Evolutionary conservation across 345 rosid genomes (phyloP).

Genomic region (Gynandropsis gynandra): DNA sequence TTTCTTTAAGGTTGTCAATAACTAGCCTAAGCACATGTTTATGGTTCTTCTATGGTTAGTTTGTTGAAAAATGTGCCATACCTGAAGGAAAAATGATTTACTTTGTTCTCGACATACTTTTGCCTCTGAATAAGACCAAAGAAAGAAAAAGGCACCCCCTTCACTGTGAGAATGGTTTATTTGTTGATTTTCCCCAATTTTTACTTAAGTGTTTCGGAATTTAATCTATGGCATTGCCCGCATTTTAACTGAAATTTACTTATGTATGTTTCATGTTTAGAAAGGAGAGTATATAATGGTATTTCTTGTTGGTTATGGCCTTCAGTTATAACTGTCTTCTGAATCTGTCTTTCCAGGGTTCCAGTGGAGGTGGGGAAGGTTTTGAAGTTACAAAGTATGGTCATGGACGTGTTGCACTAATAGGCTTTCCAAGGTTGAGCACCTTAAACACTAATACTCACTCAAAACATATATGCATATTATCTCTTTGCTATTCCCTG

Average conservation of each 20-base stretch:
- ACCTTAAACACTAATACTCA: conserved; percentile 13
- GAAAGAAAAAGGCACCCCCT: no score
- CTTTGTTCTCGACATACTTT: no score
- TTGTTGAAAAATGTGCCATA: no score
- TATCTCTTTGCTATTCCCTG: background rate
- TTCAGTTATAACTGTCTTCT: conserved; percentile 4
- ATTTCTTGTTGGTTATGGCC: background rate
- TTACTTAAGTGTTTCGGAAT: no score
- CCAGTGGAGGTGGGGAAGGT: conserved; percentile 95
- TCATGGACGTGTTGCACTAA: conserved; percentile 96
- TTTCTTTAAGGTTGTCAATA: background rate
- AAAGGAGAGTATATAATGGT: no score
- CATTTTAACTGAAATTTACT: conserved; percentile 1
- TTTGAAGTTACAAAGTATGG: conserved; percentile 98
- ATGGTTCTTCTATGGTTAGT: background rate
- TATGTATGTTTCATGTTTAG: background rate
- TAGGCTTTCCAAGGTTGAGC: conserved; percentile 92
- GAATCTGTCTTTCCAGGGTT: conserved; percentile 49
- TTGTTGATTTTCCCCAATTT: no score
- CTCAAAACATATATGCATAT: background rate
- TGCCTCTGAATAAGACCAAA: no score
- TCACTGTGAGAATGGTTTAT: no score
- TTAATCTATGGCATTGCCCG: background rate
- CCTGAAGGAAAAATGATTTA: no score
- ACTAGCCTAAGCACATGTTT: background rate